A percentile compares a stretch with the other conserved stretches of the same genome.
These are phyloP conservation scores for Auricularia cornea DNA, from an alignment of 768 basidiomycete genomes.

Conservation along the genomic window DNA sequence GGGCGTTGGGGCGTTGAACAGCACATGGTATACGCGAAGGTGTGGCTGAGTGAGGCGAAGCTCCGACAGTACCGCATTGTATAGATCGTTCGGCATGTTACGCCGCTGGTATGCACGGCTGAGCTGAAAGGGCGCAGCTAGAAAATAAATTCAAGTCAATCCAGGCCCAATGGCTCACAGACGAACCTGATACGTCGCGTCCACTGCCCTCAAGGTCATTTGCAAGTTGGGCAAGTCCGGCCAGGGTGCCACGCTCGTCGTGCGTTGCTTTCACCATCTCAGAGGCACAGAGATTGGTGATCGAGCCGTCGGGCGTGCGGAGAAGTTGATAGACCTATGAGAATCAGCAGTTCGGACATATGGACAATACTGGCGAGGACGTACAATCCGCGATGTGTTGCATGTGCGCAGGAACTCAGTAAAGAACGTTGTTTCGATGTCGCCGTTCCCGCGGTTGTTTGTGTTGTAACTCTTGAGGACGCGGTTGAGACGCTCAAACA, in stretches of 20 bases:
- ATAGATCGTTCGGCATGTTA: not conserved
- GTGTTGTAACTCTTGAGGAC: not conserved
- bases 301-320: not conserved
- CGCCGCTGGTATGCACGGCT: not conserved
- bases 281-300: not conserved
- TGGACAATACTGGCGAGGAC: too few relatives aligned
- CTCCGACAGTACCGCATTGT: not conserved
- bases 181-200: too few relatives aligned
- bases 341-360: too few relatives aligned
- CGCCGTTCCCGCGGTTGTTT: conserved; percentile 1
- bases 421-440: not conserved
- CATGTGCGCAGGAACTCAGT: not conserved
- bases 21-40: not conserved
- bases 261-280: not conserved
- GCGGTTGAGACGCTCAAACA: conserved; percentile 2
- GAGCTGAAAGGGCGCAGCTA: not conserved
- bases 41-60: not conserved
- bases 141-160: too few relatives aligned
- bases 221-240: not conserved
- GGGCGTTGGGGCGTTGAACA: not conserved
- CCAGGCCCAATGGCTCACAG: too few relatives aligned
- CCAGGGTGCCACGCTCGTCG: not conserved
- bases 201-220: not conserved
- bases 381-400: not conserved
- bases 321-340: not conserved